Evolutionary conservation across 495 filamentous ascomycete species (phyloP).

Genomic region (Xylaria palmicola): DNA sequence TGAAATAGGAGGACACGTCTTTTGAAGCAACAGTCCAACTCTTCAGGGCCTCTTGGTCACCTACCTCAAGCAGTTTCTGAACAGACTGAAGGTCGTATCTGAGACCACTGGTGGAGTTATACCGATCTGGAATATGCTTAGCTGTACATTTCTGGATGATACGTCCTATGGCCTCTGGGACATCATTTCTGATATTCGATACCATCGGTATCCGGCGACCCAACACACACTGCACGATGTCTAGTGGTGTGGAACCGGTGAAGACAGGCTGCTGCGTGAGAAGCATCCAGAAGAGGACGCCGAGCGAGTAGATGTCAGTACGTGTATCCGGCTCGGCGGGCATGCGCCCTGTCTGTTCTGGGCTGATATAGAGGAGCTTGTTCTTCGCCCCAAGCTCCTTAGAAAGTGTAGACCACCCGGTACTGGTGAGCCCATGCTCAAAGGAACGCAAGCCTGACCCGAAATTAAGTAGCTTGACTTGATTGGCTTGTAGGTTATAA

Average conservation of each 20-base stretch:
- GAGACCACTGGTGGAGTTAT: slow-evolving; percentile 78
- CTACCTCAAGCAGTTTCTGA: slow-evolving; percentile 67
- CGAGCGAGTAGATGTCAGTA: slow-evolving; percentile 87
- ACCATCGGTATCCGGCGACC: slow-evolving; percentile 71
- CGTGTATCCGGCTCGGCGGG: slow-evolving; percentile 84
- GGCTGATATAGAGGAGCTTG: slow-evolving; percentile 84
- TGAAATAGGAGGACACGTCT: slow-evolving; percentile 85
- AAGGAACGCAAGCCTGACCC: slow-evolving; percentile 82
- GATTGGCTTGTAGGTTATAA: slow-evolving; percentile 63
- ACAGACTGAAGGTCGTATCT: slow-evolving; percentile 72
- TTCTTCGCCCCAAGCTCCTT: slow-evolving; percentile 77
- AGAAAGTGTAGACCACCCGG: slow-evolving; percentile 78
- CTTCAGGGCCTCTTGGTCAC: slow-evolving; percentile 65
- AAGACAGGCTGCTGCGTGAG: slow-evolving; percentile 76
- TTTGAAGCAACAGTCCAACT: slow-evolving; percentile 70
- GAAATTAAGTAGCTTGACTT: slow-evolving; percentile 77
- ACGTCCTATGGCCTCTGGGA: slow-evolving; percentile 74
- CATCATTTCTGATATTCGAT: slow-evolving; percentile 69
- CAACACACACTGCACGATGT: slow-evolving; percentile 85
- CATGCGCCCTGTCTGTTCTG: slow-evolving; percentile 89
- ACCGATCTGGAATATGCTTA: slow-evolving; percentile 78
- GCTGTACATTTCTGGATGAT: slow-evolving; percentile 90
- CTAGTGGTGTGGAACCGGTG: slow-evolving; percentile 72
- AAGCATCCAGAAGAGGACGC: slow-evolving; percentile 83
- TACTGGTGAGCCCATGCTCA: slow-evolving; percentile 80